Evolutionary conservation across 73 alveolate species (phyloP).

Genomic region (Tetrahymena thermophila): DNA sequence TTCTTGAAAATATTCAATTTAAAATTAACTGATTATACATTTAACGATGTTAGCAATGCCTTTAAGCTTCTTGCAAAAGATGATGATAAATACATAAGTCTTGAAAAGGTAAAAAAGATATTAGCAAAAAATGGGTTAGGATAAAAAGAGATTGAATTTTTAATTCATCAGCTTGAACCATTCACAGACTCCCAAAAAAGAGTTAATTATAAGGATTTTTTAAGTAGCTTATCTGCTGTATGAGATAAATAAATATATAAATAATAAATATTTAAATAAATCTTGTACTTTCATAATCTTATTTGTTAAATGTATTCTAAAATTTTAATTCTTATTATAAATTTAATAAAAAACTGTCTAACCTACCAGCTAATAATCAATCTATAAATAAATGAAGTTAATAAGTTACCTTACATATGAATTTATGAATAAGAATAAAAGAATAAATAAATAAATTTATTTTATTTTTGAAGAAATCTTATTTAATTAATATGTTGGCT

Average conservation of each 20-base stretch:
- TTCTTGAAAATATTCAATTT: slow-evolving; percentile 37
- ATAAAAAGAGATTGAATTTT: slow-evolving; percentile 35
- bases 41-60: slow-evolving; percentile 46
- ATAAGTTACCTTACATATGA: no score
- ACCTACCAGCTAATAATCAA: no score
- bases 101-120: slow-evolving; percentile 33
- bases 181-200: slow-evolving; percentile 42
- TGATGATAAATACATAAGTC: slow-evolving; percentile 40
- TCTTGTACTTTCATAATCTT: background rate
- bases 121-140: slow-evolving; percentile 30
- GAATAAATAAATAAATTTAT: no score
- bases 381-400: no score
- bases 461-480: no score
- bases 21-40: slow-evolving; percentile 39
- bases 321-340: no score
- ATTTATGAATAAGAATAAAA: no score
- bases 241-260: background rate
- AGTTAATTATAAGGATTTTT: slow-evolving; percentile 31
- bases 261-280: background rate
- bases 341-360: no score
- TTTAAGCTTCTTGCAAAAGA: slow-evolving; percentile 44
- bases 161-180: slow-evolving; percentile 42
- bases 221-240: slow-evolving; percentile 25
- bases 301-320: background rate
- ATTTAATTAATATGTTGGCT: no score